These are phyloP conservation scores for Mycena crocata DNA, from an alignment of 768 basidiomycete species.

Conservation along the genomic window DNA sequence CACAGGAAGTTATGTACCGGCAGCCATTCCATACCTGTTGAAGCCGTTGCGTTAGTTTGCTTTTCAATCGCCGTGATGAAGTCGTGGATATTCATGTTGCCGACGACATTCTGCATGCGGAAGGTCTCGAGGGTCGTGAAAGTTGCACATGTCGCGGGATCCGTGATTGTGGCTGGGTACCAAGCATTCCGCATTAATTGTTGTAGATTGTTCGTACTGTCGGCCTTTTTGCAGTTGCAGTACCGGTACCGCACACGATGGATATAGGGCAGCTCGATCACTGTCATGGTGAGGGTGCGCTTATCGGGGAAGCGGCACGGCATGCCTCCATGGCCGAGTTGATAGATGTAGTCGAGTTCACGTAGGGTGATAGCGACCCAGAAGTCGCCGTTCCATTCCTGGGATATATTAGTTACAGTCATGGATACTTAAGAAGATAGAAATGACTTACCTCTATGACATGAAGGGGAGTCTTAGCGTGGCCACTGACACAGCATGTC, in stretches of 20 bases:
- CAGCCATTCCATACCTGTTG: too few relatives aligned
- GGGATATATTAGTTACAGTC: not conserved
- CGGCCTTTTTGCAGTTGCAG: not conserved
- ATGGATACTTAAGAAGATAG: too few relatives aligned
- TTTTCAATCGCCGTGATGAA: not conserved
- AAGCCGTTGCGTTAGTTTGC: not conserved
- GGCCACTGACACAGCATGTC: not conserved
- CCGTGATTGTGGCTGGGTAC: constrained; percentile 1
- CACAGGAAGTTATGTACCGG: too few relatives aligned
- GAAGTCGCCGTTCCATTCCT: constrained; percentile 28
- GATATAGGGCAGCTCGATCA: not conserved
- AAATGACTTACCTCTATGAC: not conserved
- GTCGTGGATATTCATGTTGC: constrained; percentile 1
- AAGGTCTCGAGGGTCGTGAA: not conserved
- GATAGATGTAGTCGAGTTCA: constrained; percentile 10
- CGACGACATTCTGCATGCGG: not conserved
- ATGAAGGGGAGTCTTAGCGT: not conserved
- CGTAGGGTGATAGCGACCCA: constrained; percentile 5
- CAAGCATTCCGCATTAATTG: not conserved
- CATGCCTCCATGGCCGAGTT: constrained; percentile 24
- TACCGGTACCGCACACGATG: not conserved
- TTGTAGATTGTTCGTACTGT: not conserved
- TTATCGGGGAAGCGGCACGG: not conserved
- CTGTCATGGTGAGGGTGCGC: not conserved
- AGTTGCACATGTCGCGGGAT: not conserved